phyloP scores from a whole-genome alignment of 371 early-diverging fungal species.

The Mucor piriformis region DNA sequence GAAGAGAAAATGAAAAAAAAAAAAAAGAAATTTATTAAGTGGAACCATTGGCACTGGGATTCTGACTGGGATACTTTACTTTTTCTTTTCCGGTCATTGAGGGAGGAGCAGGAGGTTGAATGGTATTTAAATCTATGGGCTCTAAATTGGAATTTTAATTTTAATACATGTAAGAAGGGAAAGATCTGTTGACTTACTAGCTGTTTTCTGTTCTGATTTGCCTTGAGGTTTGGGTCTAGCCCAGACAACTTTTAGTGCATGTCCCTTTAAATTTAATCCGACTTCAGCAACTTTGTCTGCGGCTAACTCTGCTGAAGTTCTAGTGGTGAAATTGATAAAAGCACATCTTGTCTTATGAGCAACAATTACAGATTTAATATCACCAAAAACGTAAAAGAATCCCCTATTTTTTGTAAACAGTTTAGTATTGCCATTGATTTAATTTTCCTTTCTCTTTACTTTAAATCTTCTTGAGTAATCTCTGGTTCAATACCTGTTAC shows the following conservation, averaged over 20 bases:
- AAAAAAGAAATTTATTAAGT: constrained; percentile 17
- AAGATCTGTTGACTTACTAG: background rate
- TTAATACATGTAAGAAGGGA: background rate
- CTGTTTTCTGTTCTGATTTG: background rate
- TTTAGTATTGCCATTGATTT: too few species aligned
- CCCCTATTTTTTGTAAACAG: constrained; percentile 39
- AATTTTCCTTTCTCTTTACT: constrained; percentile 33
- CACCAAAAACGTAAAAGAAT: constrained; percentile 83
- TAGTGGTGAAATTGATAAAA: constrained; percentile 84
- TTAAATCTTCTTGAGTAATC: constrained; percentile 72
- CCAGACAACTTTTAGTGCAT: constrained; percentile 62
- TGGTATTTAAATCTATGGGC: constrained; percentile 16
- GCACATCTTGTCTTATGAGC: constrained; percentile 81
- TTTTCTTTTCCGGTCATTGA: constrained; percentile 30
- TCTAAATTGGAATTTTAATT: background rate
- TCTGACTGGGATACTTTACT: constrained; percentile 49
- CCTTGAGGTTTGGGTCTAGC: constrained; percentile 60
- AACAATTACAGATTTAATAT: constrained; percentile 86
- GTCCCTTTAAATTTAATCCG: constrained; percentile 55
- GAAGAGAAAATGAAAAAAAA: background rate
- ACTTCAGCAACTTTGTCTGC: constrained; percentile 59
- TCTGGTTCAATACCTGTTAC: constrained; percentile 72
- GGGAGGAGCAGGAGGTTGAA: constrained; percentile 52
- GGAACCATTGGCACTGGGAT: constrained; percentile 51
- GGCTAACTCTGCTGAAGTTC: constrained; percentile 79